phyloP scores from a whole-genome alignment of 768 basidiomycete genomes.

The Melanogaster broomeanus region DNA sequence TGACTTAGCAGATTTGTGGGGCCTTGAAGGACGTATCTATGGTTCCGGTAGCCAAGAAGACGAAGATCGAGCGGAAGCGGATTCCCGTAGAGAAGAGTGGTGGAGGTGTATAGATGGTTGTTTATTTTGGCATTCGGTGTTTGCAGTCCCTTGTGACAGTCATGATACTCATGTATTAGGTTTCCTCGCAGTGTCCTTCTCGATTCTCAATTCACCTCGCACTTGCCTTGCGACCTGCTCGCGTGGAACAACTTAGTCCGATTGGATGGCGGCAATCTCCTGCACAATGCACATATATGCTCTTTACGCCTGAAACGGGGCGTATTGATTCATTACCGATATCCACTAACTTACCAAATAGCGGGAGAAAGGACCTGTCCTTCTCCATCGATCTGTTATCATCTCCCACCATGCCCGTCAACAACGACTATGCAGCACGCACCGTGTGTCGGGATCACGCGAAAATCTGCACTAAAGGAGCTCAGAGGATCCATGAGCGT shows the following conservation, averaged over 20 bases:
- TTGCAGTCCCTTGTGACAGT: neutral
- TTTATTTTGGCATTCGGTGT: neutral
- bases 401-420: slow-evolving; percentile 12
- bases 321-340: too few species aligned
- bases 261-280: too few species aligned
- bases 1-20: slow-evolving; percentile 63
- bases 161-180: neutral
- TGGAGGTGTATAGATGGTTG: slow-evolving; percentile 27
- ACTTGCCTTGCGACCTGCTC: too few species aligned
- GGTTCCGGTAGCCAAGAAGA: slow-evolving; percentile 37
- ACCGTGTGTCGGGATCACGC: slow-evolving; percentile 18
- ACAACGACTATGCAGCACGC: slow-evolving; percentile 17
- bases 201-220: too few species aligned
- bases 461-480: slow-evolving; percentile 6
- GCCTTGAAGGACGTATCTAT: slow-evolving; percentile 67
- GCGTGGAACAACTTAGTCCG: too few species aligned
- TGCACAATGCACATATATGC: too few species aligned
- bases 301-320: too few species aligned
- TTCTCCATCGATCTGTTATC: too few species aligned
- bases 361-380: too few species aligned
- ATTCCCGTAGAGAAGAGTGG: slow-evolving; percentile 44
- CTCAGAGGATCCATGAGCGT: slow-evolving; percentile 8
- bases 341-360: too few species aligned
- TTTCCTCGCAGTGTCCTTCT: too few species aligned
- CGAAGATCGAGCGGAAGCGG: slow-evolving; percentile 44